phyloP scores from a whole-genome alignment of 306 rosid species.

The Gleditsia sinensis region DNA sequence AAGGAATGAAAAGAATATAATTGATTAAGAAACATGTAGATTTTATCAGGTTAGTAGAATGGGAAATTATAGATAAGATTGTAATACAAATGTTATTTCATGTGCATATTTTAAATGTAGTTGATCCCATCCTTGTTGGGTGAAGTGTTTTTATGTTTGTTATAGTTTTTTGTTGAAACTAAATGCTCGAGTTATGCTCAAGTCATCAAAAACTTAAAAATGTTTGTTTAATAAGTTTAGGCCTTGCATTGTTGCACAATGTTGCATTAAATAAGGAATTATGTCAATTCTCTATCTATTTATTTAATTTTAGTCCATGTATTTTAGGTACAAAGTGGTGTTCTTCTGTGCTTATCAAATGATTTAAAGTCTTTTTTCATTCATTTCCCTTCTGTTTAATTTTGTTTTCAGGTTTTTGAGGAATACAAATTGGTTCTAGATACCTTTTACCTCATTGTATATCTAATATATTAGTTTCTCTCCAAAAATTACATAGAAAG shows the following conservation, averaged over 20 bases:
- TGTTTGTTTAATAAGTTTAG: neutral
- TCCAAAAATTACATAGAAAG: constrained; percentile 70
- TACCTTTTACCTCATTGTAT: constrained; percentile 78
- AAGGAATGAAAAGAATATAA: no score
- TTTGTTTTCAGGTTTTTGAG: constrained; percentile 78
- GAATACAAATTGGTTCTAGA: constrained; percentile 76
- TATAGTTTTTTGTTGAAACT: no score
- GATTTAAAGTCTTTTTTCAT: neutral
- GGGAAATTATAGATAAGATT: no score
- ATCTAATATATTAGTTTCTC: constrained; percentile 87
- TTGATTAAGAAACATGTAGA: no score
- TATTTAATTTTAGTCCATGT: neutral
- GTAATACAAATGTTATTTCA: no score
- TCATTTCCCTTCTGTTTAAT: neutral
- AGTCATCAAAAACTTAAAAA: neutral
- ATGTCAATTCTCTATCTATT: neutral
- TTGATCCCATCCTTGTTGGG: no score
- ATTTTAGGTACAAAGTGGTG: neutral
- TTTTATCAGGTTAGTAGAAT: no score
- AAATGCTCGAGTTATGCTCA: neutral
- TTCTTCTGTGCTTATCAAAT: neutral
- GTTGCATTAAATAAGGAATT: no score
- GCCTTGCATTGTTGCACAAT: neutral
- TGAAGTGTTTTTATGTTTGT: no score
- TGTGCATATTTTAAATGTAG: no score